These are phyloP conservation scores for Rhypophila decipiens DNA, from an alignment of 495 filamentous ascomycete species.

Conservation along the genomic window DNA sequence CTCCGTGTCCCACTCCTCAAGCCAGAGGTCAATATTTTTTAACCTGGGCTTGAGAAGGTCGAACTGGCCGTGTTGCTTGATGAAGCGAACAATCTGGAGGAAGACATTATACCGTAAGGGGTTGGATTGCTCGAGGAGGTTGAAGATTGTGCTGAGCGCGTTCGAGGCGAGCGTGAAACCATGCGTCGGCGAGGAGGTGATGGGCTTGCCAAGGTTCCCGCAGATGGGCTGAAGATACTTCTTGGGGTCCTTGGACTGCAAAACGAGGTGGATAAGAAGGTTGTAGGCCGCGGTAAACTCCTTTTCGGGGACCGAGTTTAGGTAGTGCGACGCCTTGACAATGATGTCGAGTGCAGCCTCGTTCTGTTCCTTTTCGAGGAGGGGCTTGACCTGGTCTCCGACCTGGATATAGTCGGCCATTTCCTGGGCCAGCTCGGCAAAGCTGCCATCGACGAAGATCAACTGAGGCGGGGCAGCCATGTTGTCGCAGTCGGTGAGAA, in stretches of 20 bases:
- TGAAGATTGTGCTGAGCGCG: conserved; percentile 92
- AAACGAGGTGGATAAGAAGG: conserved; percentile 85
- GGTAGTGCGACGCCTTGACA: conserved; percentile 59
- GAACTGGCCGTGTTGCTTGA: conserved; percentile 65
- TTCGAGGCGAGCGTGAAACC: conserved; percentile 78
- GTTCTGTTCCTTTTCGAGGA: conserved; percentile 64
- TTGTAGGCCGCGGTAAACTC: conserved; percentile 95
- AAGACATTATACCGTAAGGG: conserved; percentile 84
- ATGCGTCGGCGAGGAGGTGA: conserved; percentile 76
- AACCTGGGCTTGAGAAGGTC: conserved; percentile 76
- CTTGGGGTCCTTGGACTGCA: conserved; percentile 73
- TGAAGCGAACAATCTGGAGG: conserved; percentile 71
- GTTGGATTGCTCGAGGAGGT: conserved; percentile 70
- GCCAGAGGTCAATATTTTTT: conserved; percentile 71
- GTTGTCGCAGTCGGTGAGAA: conserved; percentile 8
- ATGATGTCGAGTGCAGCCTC: conserved; percentile 87
- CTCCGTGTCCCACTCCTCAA: conserved; percentile 75
- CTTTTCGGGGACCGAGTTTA: conserved; percentile 86
- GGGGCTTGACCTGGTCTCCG: conserved; percentile 62
- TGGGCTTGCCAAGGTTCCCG: conserved; percentile 76
- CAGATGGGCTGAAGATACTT: conserved; percentile 84
- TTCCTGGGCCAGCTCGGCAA: conserved; percentile 83
- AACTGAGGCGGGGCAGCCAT: conserved; percentile 35
- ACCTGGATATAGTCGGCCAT: conserved; percentile 76
- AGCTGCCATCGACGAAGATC: conserved; percentile 84